Evolutionary conservation across 306 rosid species (phyloP).

Genomic region (Fragaria iinumae): DNA sequence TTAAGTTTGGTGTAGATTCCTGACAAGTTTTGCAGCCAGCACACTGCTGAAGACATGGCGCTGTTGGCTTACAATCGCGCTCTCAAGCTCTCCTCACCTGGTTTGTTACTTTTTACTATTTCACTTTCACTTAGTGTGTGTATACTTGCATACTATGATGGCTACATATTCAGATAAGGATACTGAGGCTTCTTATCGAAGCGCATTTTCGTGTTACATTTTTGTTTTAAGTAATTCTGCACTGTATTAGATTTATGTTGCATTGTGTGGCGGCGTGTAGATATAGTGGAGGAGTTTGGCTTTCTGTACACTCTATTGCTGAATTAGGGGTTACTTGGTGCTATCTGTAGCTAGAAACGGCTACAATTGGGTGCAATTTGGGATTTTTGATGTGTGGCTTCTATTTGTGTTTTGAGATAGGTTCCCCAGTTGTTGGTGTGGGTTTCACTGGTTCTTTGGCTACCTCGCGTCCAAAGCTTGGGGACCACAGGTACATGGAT

Average conservation of each 20-base stretch:
- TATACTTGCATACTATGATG: background rate
- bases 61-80: constrained; percentile 90
- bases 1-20: constrained; percentile 53
- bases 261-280: background rate
- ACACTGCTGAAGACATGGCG: constrained; percentile 80
- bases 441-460: constrained; percentile 86
- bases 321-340: background rate
- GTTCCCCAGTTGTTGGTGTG: constrained; percentile 84
- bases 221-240: no score
- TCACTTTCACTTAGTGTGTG: background rate
- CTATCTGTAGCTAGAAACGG: background rate
- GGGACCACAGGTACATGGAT: constrained; percentile 69
- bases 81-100: constrained; percentile 80
- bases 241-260: background rate
- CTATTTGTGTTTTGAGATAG: constrained; percentile 38
- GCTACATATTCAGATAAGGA: background rate
- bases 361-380: constrained; percentile 4
- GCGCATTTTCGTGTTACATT: background rate
- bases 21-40: constrained; percentile 54
- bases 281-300: background rate
- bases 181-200: background rate
- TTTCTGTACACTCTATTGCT: background rate
- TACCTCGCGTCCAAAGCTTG: constrained; percentile 55
- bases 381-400: constrained; percentile 17
- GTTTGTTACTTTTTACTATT: constrained; percentile 29